Evolutionary conservation across 1,139 yeast genomes (phyloP).

Genomic region (Arxiozyma slooffiae): DNA sequence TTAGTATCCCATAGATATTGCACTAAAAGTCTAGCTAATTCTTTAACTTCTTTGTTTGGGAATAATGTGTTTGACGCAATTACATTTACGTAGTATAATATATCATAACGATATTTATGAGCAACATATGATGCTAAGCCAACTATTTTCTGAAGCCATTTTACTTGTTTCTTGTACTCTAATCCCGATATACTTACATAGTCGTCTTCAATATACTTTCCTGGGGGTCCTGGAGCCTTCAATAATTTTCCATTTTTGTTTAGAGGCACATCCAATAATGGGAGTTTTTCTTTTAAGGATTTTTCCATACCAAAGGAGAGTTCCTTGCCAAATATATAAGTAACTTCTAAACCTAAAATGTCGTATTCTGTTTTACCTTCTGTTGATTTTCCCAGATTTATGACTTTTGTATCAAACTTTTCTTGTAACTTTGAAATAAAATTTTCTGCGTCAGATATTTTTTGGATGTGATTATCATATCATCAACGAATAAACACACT

Average conservation of each 20-base stretch:
- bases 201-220: neutral
- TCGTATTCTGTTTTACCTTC: neutral
- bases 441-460: neutral
- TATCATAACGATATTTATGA: slow-evolving; percentile 7
- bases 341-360: neutral
- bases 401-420: neutral
- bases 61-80: neutral
- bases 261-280: slow-evolving; percentile 1
- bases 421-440: neutral
- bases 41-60: neutral
- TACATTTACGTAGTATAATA: neutral
- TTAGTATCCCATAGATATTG: neutral
- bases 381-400: neutral
- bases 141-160: slow-evolving; percentile 1
- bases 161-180: neutral
- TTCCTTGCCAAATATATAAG: neutral
- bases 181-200: neutral
- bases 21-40: neutral
- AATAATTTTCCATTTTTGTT: neutral
- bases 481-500: slow-evolving; percentile 9
- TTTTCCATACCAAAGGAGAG: slow-evolving; percentile 6
- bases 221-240: slow-evolving; percentile 7
- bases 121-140: slow-evolving; percentile 8
- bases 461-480: slow-evolving; percentile 4
- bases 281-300: slow-evolving; percentile 1